Percentiles rank a stretch among this genome's conserved stretches.
phyloP scores from a whole-genome alignment of 495 filamentous ascomycete genomes.

The Paragyromitra xinjiangensis region DNA sequence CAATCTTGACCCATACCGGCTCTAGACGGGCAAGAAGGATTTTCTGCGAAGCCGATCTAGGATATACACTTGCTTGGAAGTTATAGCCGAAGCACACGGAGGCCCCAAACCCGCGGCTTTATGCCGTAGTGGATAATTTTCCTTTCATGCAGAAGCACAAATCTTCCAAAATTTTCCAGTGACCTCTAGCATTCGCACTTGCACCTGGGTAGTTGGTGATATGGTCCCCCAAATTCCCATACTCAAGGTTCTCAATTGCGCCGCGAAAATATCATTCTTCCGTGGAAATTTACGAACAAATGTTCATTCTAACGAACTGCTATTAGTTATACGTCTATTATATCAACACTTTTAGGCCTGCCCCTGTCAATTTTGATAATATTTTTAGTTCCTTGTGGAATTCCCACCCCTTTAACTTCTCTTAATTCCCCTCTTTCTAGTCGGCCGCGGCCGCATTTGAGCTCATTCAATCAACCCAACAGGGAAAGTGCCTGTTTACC shows the following conservation, averaged over 20 bases:
- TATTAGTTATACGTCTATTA: background rate
- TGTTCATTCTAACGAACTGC: background rate
- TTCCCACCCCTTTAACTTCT: background rate
- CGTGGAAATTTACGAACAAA: slow-evolving; percentile 7
- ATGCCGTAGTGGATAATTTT: slow-evolving; percentile 4
- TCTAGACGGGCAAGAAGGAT: slow-evolving; percentile 53
- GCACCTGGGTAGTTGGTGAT: background rate
- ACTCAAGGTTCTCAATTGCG: slow-evolving; percentile 12
- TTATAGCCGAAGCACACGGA: background rate
- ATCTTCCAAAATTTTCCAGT: background rate
- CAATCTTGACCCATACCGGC: slow-evolving; percentile 60
- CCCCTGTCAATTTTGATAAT: background rate
- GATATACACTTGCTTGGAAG: background rate
- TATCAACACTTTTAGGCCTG: background rate
- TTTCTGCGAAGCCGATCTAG: slow-evolving; percentile 46
- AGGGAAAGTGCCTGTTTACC: no score
- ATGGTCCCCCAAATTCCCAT: slow-evolving; percentile 1
- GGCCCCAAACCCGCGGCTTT: slow-evolving; percentile 10
- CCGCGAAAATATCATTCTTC: background rate
- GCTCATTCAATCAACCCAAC: no score
- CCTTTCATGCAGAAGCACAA: slow-evolving; percentile 7
- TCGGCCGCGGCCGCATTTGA: no score
- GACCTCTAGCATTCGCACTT: background rate
- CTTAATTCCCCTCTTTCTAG: background rate
- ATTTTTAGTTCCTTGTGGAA: background rate